phyloP scores from a whole-genome alignment of 2,329 filamentous ascomycete genomes.

The Ramichloridium luteum region DNA sequence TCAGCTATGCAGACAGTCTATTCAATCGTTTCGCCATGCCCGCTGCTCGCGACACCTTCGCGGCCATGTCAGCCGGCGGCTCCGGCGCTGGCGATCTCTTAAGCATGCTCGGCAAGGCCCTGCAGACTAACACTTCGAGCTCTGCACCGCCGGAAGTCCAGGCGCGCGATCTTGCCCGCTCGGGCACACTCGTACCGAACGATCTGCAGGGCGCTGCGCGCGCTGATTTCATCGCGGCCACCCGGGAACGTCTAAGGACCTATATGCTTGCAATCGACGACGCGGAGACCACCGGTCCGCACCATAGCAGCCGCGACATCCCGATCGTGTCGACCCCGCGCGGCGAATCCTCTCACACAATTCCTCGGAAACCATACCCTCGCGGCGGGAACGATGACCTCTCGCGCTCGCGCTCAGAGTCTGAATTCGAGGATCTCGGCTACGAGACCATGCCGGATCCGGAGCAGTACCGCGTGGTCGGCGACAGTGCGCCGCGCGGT shows the following conservation, averaged over 20 bases:
- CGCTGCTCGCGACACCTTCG: constrained; percentile 42
- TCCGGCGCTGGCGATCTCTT: constrained; percentile 55
- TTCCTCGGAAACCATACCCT: constrained; percentile 14
- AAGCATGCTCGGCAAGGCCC: constrained; percentile 60
- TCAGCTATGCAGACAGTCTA: constrained; percentile 64
- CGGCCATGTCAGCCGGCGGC: constrained; percentile 18
- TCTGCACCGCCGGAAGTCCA: constrained; percentile 27
- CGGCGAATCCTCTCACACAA: constrained; percentile 16
- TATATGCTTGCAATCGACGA: constrained; percentile 63
- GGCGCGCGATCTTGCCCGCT: constrained; percentile 42
- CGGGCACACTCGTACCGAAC: constrained; percentile 57
- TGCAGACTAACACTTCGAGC: constrained; percentile 36
- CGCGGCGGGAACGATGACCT: constrained; percentile 37
- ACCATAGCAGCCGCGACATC: too few relatives aligned
- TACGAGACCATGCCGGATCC: constrained; percentile 28
- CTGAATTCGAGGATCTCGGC: constrained; percentile 58
- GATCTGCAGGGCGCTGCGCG: constrained; percentile 56
- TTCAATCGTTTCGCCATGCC: constrained; percentile 81
- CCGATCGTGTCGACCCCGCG: constrained; percentile 15
- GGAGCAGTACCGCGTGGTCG: constrained; percentile 15
- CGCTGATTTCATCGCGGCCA: constrained; percentile 61
- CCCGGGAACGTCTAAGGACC: constrained; percentile 64
- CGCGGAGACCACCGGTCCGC: constrained; percentile 12
- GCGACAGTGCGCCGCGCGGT: constrained; percentile 6
- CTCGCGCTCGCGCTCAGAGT: constrained; percentile 72